These are phyloP conservation scores for Phytopythium aichiense DNA, from an alignment of 352 stramenopile genomes.

Conservation along the genomic window DNA sequence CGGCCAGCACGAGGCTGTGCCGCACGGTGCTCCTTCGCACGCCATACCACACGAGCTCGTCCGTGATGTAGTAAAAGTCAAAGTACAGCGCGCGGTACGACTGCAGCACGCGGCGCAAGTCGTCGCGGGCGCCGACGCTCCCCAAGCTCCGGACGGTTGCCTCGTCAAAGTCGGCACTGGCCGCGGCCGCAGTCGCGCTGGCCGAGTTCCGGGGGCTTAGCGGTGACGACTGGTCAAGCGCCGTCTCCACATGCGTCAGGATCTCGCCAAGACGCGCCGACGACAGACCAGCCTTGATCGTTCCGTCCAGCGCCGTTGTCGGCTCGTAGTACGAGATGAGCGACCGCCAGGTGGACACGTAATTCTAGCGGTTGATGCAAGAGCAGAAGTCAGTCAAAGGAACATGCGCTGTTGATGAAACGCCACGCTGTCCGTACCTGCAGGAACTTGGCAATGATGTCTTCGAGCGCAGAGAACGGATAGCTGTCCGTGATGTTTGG, in stretches of 20 bases:
- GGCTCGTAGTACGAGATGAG: conserved; percentile 65
- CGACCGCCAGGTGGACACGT: conserved; percentile 76
- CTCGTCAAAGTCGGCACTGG: conserved; percentile 35
- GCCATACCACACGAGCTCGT: conserved; percentile 86
- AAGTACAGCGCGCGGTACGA: conserved; percentile 85
- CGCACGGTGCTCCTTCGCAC: conserved; percentile 79
- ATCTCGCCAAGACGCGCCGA: conserved; percentile 41
- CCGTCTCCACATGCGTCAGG: conserved; percentile 55
- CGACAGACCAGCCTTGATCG: conserved; percentile 17
- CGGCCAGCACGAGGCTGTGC: conserved; percentile 76
- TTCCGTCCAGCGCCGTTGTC: conserved; percentile 14
- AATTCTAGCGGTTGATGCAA: conserved; percentile 37
- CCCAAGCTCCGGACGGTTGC: conserved; percentile 10
- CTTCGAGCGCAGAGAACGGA: conserved; percentile 78
- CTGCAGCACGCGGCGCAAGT: conserved; percentile 59
- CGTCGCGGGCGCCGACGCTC: conserved; percentile 24
- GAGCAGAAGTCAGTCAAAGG: conserved; percentile 4
- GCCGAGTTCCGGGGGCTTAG: conserved; percentile 58
- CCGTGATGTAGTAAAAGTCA: conserved; percentile 90
- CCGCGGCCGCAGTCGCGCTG: conserved; percentile 16
- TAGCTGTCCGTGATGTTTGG: conserved; percentile 83
- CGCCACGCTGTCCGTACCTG: conserved; percentile 33
- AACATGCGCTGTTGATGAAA: background rate
- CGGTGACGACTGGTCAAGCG: conserved; percentile 58
- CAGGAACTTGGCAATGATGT: conserved; percentile 87